A percentile compares a stretch with the other conserved stretches of the same genome.
Conservation (phyloP, 148 eudicot species). For the Rhododendron ovatum region DNA sequence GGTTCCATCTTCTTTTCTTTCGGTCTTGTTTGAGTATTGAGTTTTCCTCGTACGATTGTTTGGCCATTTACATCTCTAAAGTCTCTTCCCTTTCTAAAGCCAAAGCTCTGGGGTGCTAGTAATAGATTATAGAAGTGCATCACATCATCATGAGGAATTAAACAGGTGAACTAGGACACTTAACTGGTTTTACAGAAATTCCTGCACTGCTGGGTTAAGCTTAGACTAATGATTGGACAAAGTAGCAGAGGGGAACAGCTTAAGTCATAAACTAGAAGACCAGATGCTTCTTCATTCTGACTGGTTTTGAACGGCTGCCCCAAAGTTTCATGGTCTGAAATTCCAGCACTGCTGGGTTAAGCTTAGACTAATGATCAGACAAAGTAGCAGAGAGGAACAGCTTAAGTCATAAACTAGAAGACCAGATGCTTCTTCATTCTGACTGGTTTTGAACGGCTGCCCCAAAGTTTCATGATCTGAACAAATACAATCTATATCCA, state of each 20-base stretch:
- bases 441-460: background rate
- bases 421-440: background rate
- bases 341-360: background rate
- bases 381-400: background rate
- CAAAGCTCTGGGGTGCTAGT: background rate
- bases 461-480: background rate
- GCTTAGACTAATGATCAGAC: background rate
- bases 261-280: background rate
- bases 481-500: background rate
- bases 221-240: background rate
- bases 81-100: background rate
- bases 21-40: background rate
- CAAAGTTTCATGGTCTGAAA: background rate
- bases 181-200: background rate
- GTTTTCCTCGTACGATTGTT: background rate
- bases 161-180: background rate
- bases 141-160: background rate
- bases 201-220: background rate
- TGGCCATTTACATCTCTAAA: background rate
- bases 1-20: background rate
- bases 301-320: background rate
- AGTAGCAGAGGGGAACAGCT: background rate
- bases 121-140: background rate
- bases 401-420: background rate
- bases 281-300: background rate